Percentiles rank a stretch among this genome's conserved stretches.
These are phyloP conservation scores for Pinguiococcus pyrenoidosus DNA, from an alignment of 108 stramenopile species.

Conservation along the genomic window DNA sequence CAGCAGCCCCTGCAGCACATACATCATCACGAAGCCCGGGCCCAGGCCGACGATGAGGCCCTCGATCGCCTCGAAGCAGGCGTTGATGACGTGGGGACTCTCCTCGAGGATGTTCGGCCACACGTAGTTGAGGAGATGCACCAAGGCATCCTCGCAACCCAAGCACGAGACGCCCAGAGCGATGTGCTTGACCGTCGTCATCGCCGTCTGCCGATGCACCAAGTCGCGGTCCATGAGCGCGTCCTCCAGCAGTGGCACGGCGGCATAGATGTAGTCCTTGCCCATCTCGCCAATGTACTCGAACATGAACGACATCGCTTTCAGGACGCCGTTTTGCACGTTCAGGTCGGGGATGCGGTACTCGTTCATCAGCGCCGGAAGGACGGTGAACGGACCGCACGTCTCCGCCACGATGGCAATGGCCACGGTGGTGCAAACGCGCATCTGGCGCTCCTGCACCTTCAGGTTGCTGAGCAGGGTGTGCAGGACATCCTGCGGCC, in stretches of 20 bases:
- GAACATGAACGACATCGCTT: slow-evolving; percentile 97
- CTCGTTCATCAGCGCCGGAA: slow-evolving; percentile 98
- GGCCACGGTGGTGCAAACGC: slow-evolving; percentile 97
- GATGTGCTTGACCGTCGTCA: slow-evolving; percentile 91
- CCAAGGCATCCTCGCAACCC: slow-evolving; percentile 91
- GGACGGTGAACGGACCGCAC: slow-evolving; percentile 94
- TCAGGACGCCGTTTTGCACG: slow-evolving; percentile 98
- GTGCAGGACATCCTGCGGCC: slow-evolving; percentile 95
- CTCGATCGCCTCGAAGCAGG: slow-evolving; percentile 93
- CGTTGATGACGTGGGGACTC: slow-evolving; percentile 86
- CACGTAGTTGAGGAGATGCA: slow-evolving; percentile 91
- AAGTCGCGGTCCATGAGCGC: slow-evolving; percentile 97
- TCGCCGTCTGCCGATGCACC: slow-evolving; percentile 87
- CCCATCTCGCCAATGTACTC: slow-evolving; percentile 99
- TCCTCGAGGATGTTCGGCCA: slow-evolving; percentile 99
- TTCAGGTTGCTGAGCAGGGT: slow-evolving; percentile 94
- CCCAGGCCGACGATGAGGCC: slow-evolving; percentile 89
- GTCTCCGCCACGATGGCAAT: slow-evolving; percentile 99
- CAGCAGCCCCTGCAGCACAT: slow-evolving; percentile 87
- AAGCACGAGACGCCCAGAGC: slow-evolving; percentile 85
- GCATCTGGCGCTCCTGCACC: slow-evolving; percentile 94
- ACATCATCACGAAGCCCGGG: slow-evolving; percentile 67
- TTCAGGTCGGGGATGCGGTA: slow-evolving; percentile 96
- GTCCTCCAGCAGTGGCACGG: slow-evolving; percentile 88
- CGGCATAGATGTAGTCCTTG: slow-evolving; percentile 98